Base-by-base conservation (phyloP, 176 grass and related monocot species). In the Aegilops sharonensis region DNA sequence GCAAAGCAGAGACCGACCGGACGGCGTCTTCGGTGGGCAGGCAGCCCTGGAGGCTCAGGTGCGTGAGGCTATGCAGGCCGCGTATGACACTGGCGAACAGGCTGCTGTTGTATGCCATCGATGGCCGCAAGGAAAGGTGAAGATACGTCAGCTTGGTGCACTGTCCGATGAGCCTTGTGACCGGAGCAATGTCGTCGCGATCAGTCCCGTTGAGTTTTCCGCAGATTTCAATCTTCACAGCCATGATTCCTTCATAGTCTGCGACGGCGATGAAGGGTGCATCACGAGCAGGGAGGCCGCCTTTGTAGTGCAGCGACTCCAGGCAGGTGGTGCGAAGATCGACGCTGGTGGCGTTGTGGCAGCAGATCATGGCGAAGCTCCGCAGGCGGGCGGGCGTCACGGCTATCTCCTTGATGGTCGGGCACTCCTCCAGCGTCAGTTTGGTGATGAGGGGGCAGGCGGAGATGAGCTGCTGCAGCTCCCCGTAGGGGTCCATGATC, bases 391-490 rank as follows among this genome's bases (percentile, higher is more conserved):
- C 1, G 59, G 18, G 47, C 25, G 59, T 6, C 21, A 84, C 39
- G 2, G 40, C 3, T 2, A 85, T 18, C 29, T 35, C 40, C 3
- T 0, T 64, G 2, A n/a, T 21, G 25, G 2, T n/a, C 2, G 70
- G 83, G 72, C 83, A 84, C 83, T 85, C 52, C 60, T 85, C 72
- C 39, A 85, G 72, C 40, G 59, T 66, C 6, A 85, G 83, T 20
- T 76, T 42, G 13, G 7, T 8, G 72, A 85, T 72, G 18, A 18
- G 7, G 6, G 37, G 36, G 83, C 59, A 85, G 18, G 6, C 4
- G 2, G 56, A 64, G 56, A 75, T 1, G 0, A 75, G 69, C 25
- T 1, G 23, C 69, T 47, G 37, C 9, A 11, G 9, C 32, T 68
- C 3, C 1, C 20, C 35, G 1, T 5, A 5, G 5, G 11, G 18